These are phyloP conservation scores for Noccaea caerulescens DNA, from an alignment of 345 rosid genomes.

Conservation along the genomic window DNA sequence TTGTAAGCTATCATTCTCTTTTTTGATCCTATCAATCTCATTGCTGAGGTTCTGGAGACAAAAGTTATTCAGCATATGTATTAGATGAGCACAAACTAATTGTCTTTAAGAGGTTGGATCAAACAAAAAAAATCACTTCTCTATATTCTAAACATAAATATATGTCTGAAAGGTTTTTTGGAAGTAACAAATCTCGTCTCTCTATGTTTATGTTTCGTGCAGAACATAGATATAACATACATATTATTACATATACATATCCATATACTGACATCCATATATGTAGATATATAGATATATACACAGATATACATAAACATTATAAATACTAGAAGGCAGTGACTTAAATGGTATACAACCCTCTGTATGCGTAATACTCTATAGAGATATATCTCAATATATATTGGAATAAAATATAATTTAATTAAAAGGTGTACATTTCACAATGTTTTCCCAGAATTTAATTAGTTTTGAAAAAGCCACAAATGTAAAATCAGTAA, in stretches of 20 bases:
- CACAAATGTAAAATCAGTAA: conserved; percentile 22
- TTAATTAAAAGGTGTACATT: neutral
- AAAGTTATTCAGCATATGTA: conserved; percentile 4
- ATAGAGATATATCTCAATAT: conserved; percentile 16
- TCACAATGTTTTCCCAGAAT: neutral
- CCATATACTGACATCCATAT: neutral
- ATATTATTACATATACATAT: neutral
- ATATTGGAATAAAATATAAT: neutral
- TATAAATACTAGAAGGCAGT: neutral
- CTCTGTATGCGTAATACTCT: conserved; percentile 30
- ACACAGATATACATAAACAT: neutral
- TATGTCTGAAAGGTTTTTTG: neutral
- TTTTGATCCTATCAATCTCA: conserved; percentile 82
- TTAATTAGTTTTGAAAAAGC: conserved; percentile 21
- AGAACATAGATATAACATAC: neutral
- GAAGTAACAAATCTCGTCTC: conserved; percentile 17
- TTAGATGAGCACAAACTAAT: neutral
- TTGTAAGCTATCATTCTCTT: conserved; percentile 84
- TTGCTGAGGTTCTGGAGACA: conserved; percentile 61
- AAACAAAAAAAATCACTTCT: neutral
- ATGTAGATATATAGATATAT: neutral
- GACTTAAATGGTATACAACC: conserved; percentile 38
- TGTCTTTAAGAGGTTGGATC: neutral
- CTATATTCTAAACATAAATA: neutral
- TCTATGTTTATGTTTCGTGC: conserved; percentile 17